phyloP scores from a whole-genome alignment of 257 asterid genomes.

The Solanum pimpinellifolium region DNA sequence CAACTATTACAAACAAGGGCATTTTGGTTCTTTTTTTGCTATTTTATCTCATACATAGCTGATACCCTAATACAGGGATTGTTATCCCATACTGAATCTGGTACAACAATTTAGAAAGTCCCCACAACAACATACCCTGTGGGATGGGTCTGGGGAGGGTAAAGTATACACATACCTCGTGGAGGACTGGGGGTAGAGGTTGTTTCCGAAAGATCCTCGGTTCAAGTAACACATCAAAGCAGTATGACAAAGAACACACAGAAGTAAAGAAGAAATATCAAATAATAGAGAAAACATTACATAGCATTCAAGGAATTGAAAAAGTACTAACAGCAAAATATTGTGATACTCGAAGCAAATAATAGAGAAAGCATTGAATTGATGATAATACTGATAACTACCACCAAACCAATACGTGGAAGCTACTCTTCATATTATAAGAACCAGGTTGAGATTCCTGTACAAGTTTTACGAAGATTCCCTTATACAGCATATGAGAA shows the following conservation, averaged over 20 bases:
- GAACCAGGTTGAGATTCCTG: background rate
- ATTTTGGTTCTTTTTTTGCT: background rate
- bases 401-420: background rate
- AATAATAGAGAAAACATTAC: background rate
- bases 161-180: background rate
- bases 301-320: background rate
- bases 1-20: background rate
- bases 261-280: background rate
- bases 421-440: background rate
- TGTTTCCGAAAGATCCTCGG: background rate
- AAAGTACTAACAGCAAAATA: background rate
- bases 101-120: background rate
- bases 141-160: background rate
- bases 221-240: background rate
- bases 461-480: background rate
- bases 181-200: background rate
- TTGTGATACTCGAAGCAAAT: background rate
- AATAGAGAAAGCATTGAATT: background rate
- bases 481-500: background rate
- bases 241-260: background rate
- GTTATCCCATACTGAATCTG: background rate
- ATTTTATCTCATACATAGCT: background rate
- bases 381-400: background rate
- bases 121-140: background rate
- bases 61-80: background rate